Evolutionary conservation across 352 stramenopile species (phyloP).

Genomic region (Phytophthora chlamydospora): DNA sequence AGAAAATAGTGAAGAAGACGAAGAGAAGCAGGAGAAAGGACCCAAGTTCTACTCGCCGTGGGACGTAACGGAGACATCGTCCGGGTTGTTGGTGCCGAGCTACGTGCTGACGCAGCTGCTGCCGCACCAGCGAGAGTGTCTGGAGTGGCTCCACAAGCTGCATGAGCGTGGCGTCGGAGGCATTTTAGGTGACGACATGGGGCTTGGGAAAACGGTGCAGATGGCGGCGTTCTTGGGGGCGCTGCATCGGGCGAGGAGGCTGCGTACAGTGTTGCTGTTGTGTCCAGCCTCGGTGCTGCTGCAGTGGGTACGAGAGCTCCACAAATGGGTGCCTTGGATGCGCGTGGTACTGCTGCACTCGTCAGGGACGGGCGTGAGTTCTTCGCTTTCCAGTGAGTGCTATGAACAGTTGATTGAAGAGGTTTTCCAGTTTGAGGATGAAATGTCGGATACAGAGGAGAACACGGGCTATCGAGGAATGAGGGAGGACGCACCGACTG

Average conservation of each 20-base stretch:
- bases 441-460: conserved; percentile 26
- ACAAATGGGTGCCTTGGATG: conserved; percentile 92
- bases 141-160: conserved; percentile 97
- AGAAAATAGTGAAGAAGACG: conserved; percentile 6
- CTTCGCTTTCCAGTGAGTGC: conserved; percentile 38
- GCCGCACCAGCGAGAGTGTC: conserved; percentile 94
- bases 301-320: conserved; percentile 96
- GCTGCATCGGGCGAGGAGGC: conserved; percentile 57
- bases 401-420: conserved; percentile 75
- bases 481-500: conserved; percentile 12
- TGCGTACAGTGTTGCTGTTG: conserved; percentile 90
- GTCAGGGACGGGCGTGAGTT: conserved; percentile 64
- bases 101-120: conserved; percentile 88
- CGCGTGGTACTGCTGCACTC: conserved; percentile 91
- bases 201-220: conserved; percentile 97
- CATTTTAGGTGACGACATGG: conserved; percentile 97
- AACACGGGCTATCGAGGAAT: conserved; percentile 7
- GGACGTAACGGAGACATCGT: conserved; percentile 65
- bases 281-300: conserved; percentile 95
- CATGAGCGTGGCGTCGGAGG: conserved; percentile 96
- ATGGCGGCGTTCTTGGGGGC: conserved; percentile 85
- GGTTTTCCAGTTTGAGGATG: conserved; percentile 43
- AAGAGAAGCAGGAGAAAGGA: conserved; percentile 18
- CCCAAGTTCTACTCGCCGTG: conserved; percentile 47
- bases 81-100: conserved; percentile 66